Conservation (phyloP, 805 yeast genomes). For the Saturnispora kantuleensis region DNA sequence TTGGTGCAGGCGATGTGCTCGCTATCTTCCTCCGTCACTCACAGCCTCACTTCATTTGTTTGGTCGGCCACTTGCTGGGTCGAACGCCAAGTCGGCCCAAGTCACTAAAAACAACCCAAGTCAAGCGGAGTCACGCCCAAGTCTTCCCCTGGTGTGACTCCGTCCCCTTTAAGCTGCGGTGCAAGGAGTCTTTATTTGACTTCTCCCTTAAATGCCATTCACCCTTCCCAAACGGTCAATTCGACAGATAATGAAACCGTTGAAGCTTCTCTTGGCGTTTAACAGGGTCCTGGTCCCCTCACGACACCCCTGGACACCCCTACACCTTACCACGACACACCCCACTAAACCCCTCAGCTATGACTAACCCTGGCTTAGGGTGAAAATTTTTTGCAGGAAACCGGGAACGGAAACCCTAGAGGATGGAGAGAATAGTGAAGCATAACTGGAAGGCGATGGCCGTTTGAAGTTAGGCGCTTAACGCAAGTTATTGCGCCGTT, state of each 20-base stretch:
- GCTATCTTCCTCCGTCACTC: too few species aligned
- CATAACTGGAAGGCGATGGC: too few species aligned
- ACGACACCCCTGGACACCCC: not conserved
- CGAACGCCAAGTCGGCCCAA: not conserved
- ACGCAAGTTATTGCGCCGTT: too few species aligned
- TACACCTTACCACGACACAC: not conserved
- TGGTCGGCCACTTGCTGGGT: too few species aligned
- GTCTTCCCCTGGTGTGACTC: not conserved
- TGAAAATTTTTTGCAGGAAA: slow-evolving; percentile 1
- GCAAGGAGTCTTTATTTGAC: not conserved
- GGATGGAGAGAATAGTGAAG: too few species aligned
- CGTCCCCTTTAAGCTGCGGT: not conserved
- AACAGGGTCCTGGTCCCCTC: not conserved
- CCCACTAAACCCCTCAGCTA: not conserved
- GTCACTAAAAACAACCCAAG: not conserved
- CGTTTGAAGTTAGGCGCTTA: too few species aligned
- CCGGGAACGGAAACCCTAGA: not conserved
- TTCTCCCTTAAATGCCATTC: not conserved
- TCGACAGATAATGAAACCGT: slow-evolving; percentile 2
- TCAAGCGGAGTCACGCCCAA: not conserved
- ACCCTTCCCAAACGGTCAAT: not conserved
- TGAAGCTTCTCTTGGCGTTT: not conserved
- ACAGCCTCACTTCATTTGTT: too few species aligned
- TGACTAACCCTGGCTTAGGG: slow-evolving; percentile 1
- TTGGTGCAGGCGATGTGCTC: too few species aligned